phyloP scores from a whole-genome alignment of 2,329 filamentous ascomycete species.

The Hypoxylon sp. region DNA sequence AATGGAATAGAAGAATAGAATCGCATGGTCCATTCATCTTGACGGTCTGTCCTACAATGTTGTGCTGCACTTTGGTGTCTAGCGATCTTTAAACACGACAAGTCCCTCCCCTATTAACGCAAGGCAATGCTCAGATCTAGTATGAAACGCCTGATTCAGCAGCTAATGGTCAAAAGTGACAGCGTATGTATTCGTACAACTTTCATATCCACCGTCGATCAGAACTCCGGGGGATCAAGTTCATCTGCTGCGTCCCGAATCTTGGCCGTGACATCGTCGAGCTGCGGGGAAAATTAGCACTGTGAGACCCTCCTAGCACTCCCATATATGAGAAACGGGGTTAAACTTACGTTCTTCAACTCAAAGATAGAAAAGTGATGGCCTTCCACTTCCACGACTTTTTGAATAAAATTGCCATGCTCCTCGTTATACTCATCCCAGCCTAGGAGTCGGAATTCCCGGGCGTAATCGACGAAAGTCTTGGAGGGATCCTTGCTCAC shows the following conservation, averaged over 20 bases:
- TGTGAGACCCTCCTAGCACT: background rate
- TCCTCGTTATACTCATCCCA: conserved; percentile 62
- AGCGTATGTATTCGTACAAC: background rate
- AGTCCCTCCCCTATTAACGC: conserved; percentile 15
- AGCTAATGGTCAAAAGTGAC: background rate
- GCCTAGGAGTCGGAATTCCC: conserved; percentile 61
- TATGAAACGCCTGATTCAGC: conserved; percentile 4
- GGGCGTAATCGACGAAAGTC: conserved; percentile 61
- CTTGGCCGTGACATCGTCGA: conserved; percentile 48
- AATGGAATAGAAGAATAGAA: background rate
- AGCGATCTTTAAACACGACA: background rate
- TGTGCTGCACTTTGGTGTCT: conserved; percentile 3
- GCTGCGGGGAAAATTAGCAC: conserved; percentile 34
- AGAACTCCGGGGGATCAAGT: conserved; percentile 46
- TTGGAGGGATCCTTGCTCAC: conserved; percentile 55
- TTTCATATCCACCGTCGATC: background rate
- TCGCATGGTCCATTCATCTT: background rate
- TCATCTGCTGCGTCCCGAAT: conserved; percentile 49
- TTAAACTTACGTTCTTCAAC: conserved; percentile 49
- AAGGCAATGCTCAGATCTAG: conserved; percentile 5
- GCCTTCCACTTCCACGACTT: conserved; percentile 65
- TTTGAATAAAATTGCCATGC: conserved; percentile 60
- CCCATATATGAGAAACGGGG: background rate
- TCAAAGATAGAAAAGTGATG: conserved; percentile 63
- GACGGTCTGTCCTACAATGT: background rate